Conservation (phyloP, 2,329 filamentous ascomycete species). For the Laburnicola sp. region DNA sequence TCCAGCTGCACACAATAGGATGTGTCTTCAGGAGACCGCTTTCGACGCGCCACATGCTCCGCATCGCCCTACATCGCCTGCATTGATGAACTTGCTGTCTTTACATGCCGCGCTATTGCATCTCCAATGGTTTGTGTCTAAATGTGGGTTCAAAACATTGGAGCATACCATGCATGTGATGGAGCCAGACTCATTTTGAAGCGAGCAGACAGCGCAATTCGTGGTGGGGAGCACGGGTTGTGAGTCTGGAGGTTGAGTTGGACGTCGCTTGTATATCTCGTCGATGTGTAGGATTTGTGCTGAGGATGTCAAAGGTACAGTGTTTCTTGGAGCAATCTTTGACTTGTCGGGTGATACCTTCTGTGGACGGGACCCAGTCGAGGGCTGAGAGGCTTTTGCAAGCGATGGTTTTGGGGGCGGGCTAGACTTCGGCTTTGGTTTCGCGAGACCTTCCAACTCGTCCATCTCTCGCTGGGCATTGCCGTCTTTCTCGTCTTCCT, state of each 20-base stretch:
- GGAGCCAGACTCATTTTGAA: slow-evolving; percentile 59
- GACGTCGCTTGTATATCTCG: slow-evolving; percentile 23
- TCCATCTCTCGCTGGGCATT: slow-evolving; percentile 60
- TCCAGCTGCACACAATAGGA: background rate
- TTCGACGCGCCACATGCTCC: slow-evolving; percentile 63
- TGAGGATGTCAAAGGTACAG: background rate
- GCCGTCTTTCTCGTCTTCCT: slow-evolving; percentile 57
- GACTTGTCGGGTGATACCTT: background rate
- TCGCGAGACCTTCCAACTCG: slow-evolving; percentile 61
- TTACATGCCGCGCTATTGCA: slow-evolving; percentile 62
- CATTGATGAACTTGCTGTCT: slow-evolving; percentile 65
- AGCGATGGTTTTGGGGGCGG: background rate
- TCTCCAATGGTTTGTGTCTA: slow-evolving; percentile 63
- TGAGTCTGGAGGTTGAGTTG: slow-evolving; percentile 6
- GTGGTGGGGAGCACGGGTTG: slow-evolving; percentile 9
- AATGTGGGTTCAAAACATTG: slow-evolving; percentile 64
- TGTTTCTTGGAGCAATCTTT: background rate
- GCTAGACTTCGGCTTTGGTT: slow-evolving; percentile 17
- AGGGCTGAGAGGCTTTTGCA: slow-evolving; percentile 6
- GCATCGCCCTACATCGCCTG: slow-evolving; percentile 69
- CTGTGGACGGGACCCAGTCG: background rate
- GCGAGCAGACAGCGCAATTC: slow-evolving; percentile 68
- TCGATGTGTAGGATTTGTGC: slow-evolving; percentile 19
- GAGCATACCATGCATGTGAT: slow-evolving; percentile 70
- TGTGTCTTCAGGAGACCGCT: background rate